Base-by-base conservation (phyloP, 2,329 filamentous ascomycete genomes). In the Magnaporthiopsis poae region DNA sequence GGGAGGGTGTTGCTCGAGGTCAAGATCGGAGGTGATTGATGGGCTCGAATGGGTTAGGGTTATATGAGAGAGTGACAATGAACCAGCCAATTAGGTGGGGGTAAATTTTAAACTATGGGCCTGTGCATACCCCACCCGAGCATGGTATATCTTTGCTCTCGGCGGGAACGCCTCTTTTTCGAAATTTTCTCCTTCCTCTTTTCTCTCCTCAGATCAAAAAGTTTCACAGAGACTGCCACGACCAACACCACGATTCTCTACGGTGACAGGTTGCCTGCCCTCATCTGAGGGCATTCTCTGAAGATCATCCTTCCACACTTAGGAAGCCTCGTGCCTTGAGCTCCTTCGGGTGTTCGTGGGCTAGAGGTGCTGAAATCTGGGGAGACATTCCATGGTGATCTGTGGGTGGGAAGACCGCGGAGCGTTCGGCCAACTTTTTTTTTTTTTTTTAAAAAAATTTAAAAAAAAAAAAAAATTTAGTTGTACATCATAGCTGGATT, bases 151-250 rank as follows among this genome's bases (percentile, higher is more conserved):
- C 63, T 64, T 62, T 31, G 31, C 36, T 31, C 46, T 46, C 63
- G 46, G 8, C 46, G 63, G 39, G 29, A 21, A 18, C 27, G 39
- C 31, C 35, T 60, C 63, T 64, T 7, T 68, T 68, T 67, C n/a
- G 65, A 74, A 72, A 69, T 69, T 70, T 66, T 72, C 71, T 69
- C 61, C 62, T 69, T 74, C 75, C 69, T 74, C 75, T 74, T 77
- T 77, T 77, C 76, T 78, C 79, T 81, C 77, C 71, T 77, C 73
- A 80, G 78, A 86, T 86, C 84, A 86, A 86, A 86, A 86, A 86
- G 83, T 80, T 77, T 80, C 75, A 79, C 85, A 78, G 78, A 82
- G 85, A 82, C 78, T 78, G 84, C 84, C 84, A 86, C 84, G 84
- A 86, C 84, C 83, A 78, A 82, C 84, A 86, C 80, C 80, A 78